phyloP scores from a whole-genome alignment of 164 flowering plant genomes.

The Dillenia turbinata region DNA sequence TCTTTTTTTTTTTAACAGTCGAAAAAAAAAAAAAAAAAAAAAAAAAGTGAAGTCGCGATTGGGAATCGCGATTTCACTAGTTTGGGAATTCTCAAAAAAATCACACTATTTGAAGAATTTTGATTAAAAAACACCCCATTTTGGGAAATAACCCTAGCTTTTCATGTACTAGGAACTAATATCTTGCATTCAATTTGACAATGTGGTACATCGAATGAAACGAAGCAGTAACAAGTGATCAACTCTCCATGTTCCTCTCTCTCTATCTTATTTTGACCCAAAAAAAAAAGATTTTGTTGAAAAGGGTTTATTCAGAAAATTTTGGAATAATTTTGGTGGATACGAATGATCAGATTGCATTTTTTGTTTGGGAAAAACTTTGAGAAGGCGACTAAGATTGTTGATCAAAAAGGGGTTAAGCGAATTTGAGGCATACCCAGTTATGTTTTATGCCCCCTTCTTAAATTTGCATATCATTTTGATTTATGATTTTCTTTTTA shows the following conservation, averaged over 20 bases:
- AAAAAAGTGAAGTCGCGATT: no score
- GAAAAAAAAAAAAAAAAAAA: no score
- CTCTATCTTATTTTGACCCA: neutral
- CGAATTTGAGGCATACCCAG: slow-evolving; percentile 68
- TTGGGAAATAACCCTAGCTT: no score
- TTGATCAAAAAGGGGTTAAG: slow-evolving; percentile 87
- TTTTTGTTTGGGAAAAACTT: slow-evolving; percentile 91
- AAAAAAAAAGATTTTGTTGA: no score
- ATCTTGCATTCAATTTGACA: no score
- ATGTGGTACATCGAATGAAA: neutral
- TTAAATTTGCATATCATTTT: neutral
- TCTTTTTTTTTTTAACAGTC: no score
- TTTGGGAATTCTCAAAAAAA: no score
- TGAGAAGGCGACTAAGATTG: slow-evolving; percentile 86
- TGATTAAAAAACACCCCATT: no score
- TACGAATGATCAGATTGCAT: slow-evolving; percentile 50
- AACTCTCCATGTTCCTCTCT: slow-evolving; percentile 53
- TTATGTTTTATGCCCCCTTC: neutral
- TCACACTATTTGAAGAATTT: no score
- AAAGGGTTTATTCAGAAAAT: neutral
- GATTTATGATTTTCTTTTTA: no score
- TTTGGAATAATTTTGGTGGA: slow-evolving; percentile 1
- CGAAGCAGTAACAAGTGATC: slow-evolving; percentile 65
- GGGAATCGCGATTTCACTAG: no score
- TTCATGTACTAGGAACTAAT: no score